Percentiles rank a stretch among this genome's conserved stretches.
Conservation (phyloP, 306 rosid species). For the Quercus berberidifolia region DNA sequence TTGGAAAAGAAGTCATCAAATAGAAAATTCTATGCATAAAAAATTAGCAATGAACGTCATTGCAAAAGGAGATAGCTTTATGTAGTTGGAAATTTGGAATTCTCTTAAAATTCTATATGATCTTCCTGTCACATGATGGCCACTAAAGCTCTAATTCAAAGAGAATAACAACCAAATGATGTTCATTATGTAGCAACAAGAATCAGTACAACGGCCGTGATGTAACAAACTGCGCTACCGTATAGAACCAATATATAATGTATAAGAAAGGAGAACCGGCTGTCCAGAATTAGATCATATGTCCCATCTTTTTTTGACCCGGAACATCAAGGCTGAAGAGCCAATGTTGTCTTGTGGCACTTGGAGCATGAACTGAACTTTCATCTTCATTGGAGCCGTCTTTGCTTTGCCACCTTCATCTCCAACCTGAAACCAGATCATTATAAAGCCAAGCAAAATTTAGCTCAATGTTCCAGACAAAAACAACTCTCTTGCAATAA, state of each 20-base stretch:
- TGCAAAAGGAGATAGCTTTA: not conserved
- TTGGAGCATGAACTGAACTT: conserved; percentile 95
- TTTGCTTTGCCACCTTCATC: conserved; percentile 85
- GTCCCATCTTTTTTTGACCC: conserved; percentile 97
- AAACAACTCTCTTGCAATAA: not conserved
- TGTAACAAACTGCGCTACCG: not conserved
- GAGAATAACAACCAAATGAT: not conserved
- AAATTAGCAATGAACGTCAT: not conserved
- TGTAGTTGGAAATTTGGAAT: not conserved
- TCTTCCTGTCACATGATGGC: conserved; percentile 2
- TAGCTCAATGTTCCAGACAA: not conserved
- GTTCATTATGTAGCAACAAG: not conserved
- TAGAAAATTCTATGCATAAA: not conserved
- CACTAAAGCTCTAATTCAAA: conserved; percentile 8
- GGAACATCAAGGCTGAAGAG: conserved; percentile 80
- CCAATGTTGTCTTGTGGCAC: conserved; percentile 87
- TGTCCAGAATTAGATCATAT: conserved; percentile 30
- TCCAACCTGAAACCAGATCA: conserved; percentile 68
- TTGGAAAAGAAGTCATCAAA: not conserved
- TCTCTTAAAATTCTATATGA: not conserved
- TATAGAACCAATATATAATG: not conserved
- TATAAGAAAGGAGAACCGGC: not conserved
- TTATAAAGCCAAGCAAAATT: not conserved
- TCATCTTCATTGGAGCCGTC: conserved; percentile 94
- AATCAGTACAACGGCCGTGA: not conserved